phyloP scores from a whole-genome alignment of 768 basidiomycete genomes.

The Russula ochroleuca region DNA sequence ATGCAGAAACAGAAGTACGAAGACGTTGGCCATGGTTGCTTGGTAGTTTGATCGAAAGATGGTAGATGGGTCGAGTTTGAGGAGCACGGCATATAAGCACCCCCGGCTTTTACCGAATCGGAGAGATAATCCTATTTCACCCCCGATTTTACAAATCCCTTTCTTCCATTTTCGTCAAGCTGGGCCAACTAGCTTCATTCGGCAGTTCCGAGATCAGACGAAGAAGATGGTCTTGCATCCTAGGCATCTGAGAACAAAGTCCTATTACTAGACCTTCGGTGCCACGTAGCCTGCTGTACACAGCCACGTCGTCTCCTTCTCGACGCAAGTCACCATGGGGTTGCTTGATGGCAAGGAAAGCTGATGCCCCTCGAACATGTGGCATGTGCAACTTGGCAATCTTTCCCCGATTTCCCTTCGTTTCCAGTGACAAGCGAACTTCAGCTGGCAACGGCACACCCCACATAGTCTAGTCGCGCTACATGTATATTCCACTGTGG shows the following conservation, averaged over 20 bases:
- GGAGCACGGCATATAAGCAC: constrained; percentile 26
- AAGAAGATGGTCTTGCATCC: too few species aligned
- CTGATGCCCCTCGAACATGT: too few species aligned
- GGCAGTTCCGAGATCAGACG: too few species aligned
- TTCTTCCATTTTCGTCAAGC: too few species aligned
- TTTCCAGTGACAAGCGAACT: background rate
- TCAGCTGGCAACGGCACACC: background rate
- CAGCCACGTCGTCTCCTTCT: background rate
- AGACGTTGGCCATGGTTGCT: constrained; percentile 39
- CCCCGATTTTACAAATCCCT: background rate
- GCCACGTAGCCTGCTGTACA: background rate
- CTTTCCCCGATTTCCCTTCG: background rate
- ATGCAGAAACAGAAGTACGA: constrained; percentile 31
- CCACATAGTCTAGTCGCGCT: background rate
- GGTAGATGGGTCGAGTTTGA: constrained; percentile 4
- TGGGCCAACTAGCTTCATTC: too few species aligned
- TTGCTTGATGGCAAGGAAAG: background rate
- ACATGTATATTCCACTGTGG: background rate
- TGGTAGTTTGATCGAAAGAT: constrained; percentile 25
- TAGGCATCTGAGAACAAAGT: too few species aligned
- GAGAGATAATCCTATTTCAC: constrained; percentile 12
- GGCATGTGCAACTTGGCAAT: background rate
- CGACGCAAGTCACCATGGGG: background rate
- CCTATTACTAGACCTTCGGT: too few species aligned
- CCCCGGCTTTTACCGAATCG: constrained; percentile 23